phyloP scores from a whole-genome alignment of 306 rosid species.

The Sindora glabra region DNA sequence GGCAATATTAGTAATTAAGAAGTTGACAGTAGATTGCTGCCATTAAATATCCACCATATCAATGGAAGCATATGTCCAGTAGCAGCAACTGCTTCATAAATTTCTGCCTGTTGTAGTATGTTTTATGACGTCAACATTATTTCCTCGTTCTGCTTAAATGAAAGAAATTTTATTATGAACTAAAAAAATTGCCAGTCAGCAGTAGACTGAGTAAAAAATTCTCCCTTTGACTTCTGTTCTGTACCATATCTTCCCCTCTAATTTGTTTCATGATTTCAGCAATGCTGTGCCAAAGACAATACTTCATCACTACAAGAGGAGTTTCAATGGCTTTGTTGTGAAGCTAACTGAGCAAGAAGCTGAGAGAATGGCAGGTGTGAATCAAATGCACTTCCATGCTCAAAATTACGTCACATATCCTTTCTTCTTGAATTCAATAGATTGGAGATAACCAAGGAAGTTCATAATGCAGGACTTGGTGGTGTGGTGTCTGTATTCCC shows the following conservation, averaged over 20 bases:
- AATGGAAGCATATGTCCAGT: too few species aligned
- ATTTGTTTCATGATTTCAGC: not conserved
- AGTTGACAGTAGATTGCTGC: too few species aligned
- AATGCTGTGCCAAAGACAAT: slow-evolving; percentile 1
- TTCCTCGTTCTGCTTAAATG: too few species aligned
- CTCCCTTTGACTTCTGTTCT: too few species aligned
- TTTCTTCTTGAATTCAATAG: not conserved
- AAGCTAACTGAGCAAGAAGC: slow-evolving; percentile 32
- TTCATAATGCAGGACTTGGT: slow-evolving; percentile 21
- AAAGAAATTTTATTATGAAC: too few species aligned
- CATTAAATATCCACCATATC: too few species aligned
- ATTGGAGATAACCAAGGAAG: not conserved
- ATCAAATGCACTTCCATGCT: not conserved
- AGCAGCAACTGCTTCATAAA: too few species aligned
- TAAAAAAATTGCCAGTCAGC: too few species aligned
- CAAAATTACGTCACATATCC: not conserved
- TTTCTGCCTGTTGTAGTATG: too few species aligned
- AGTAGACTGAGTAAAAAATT: too few species aligned
- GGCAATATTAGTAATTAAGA: too few species aligned
- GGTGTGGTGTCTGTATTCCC: slow-evolving; percentile 48
- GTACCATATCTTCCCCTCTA: not conserved
- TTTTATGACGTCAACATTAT: too few species aligned
- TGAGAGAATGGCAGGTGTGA: slow-evolving; percentile 21
- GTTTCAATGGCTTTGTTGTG: slow-evolving; percentile 39
- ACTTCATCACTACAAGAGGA: slow-evolving; percentile 22